Conservation (phyloP, 177 flowering plant genomes). For the Vitis hybrid region DNA sequence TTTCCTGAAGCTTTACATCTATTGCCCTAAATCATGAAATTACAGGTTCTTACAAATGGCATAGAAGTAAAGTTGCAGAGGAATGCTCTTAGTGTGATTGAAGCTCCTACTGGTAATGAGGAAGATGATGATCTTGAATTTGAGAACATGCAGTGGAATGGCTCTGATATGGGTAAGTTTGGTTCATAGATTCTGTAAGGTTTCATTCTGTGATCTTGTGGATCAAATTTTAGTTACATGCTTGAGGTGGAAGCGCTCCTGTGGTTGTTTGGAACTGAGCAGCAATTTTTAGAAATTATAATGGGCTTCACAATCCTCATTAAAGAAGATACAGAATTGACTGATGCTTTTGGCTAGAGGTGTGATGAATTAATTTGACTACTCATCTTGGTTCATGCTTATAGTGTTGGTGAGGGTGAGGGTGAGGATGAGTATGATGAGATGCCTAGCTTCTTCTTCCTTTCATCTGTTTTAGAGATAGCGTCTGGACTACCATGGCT, state of each 20-base stretch:
- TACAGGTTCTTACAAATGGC: conserved; percentile 87
- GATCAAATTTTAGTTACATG: too few relatives aligned
- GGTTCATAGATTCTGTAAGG: neutral
- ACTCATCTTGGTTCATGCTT: neutral
- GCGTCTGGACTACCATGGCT: neutral
- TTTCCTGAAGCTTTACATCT: neutral
- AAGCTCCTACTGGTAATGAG: conserved; percentile 89
- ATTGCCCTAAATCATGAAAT: neutral
- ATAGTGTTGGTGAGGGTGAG: neutral
- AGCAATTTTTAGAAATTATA: neutral
- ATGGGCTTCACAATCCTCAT: neutral
- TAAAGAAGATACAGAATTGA: neutral
- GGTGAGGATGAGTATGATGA: neutral
- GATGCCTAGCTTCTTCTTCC: neutral
- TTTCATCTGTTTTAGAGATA: neutral
- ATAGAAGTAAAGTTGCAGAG: conserved; percentile 94
- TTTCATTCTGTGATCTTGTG: neutral
- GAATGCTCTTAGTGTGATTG: conserved; percentile 93
- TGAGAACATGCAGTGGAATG: conserved; percentile 71
- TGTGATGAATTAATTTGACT: neutral
- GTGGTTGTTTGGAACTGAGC: neutral
- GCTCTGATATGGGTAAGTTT: conserved; percentile 70
- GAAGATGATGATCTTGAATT: conserved; percentile 84
- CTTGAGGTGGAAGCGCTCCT: too few relatives aligned
- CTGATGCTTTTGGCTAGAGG: neutral